phyloP scores from a whole-genome alignment of 108 stramenopile species.

The Nitzschia sp. region DNA sequence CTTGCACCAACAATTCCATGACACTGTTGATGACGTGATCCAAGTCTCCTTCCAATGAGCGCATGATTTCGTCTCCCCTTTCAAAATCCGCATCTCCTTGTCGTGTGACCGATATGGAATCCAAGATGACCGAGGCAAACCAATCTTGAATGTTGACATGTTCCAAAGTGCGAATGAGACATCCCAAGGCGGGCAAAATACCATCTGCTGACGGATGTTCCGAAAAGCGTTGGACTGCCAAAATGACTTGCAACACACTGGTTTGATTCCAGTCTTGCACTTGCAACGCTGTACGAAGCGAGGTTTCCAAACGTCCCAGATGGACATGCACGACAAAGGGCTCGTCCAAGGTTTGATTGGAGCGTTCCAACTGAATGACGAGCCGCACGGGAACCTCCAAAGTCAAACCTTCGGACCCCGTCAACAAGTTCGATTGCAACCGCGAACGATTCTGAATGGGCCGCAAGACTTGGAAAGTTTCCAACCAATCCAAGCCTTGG shows the following conservation, averaged over 20 bases:
- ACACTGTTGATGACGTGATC: constrained; percentile 57
- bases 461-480: constrained; percentile 39
- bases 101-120: constrained; percentile 9
- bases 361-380: constrained; percentile 35
- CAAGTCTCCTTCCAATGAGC: constrained; percentile 49
- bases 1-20: constrained; percentile 43
- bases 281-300: constrained; percentile 5
- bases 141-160: constrained; percentile 8
- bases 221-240: constrained; percentile 7
- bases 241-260: constrained; percentile 43
- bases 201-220: constrained; percentile 5
- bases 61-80: neutral
- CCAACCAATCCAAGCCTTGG: constrained; percentile 57
- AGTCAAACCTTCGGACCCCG: neutral
- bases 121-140: constrained; percentile 8
- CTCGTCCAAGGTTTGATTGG: constrained; percentile 36
- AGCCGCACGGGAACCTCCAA: constrained; percentile 33
- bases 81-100: neutral
- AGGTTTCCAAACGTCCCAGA: constrained; percentile 35
- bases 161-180: constrained; percentile 24
- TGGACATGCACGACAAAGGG: constrained; percentile 53
- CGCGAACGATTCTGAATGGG: constrained; percentile 13
- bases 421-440: neutral
- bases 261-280: constrained; percentile 42
- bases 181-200: constrained; percentile 9